A percentile compares a stretch with the other conserved stretches of the same genome.
phyloP scores from a whole-genome alignment of 768 basidiomycete genomes.

The Russula lepida region DNA sequence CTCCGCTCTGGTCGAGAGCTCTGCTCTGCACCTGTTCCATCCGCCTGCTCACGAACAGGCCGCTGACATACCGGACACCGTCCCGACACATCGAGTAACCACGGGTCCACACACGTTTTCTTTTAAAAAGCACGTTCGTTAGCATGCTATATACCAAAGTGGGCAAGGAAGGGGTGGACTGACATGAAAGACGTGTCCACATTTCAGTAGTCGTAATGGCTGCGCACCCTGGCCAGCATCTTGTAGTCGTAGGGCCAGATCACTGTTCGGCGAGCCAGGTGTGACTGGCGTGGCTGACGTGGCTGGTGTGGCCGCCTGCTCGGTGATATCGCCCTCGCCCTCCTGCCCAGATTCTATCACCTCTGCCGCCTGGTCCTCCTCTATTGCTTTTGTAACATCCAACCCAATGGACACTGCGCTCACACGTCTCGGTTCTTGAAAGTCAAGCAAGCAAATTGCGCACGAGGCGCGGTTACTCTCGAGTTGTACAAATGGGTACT shows the following conservation, averaged over 20 bases:
- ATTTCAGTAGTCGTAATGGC: slow-evolving; percentile 64
- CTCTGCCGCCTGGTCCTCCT: slow-evolving; percentile 25
- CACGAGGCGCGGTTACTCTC: slow-evolving; percentile 80
- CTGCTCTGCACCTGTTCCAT: slow-evolving; percentile 28
- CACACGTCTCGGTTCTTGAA: slow-evolving; percentile 55
- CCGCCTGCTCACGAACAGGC: slow-evolving; percentile 45
- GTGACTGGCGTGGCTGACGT: neutral
- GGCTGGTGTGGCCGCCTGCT: neutral
- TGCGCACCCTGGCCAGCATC: slow-evolving; percentile 74
- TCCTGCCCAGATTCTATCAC: slow-evolving; percentile 26
- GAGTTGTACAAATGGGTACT: slow-evolving; percentile 74
- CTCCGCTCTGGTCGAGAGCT: slow-evolving; percentile 21
- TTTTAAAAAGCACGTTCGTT: slow-evolving; percentile 24
- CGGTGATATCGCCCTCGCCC: slow-evolving; percentile 27
- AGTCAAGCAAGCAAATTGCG: slow-evolving; percentile 80
- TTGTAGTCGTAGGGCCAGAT: slow-evolving; percentile 42
- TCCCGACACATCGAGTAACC: slow-evolving; percentile 78
- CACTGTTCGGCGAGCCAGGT: slow-evolving; percentile 15
- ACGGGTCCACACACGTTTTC: slow-evolving; percentile 88
- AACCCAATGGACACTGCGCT: slow-evolving; percentile 28
- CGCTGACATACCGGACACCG: slow-evolving; percentile 84
- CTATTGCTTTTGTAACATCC: slow-evolving; percentile 1
- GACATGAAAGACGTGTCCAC: slow-evolving; percentile 89
- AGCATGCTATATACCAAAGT: neutral
- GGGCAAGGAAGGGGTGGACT: slow-evolving; percentile 26